Percentiles rank a stretch among this genome's conserved stretches.
These are phyloP conservation scores for Diaporthe helianthi DNA, from an alignment of 2,329 filamentous ascomycete species.

Conservation along the genomic window DNA sequence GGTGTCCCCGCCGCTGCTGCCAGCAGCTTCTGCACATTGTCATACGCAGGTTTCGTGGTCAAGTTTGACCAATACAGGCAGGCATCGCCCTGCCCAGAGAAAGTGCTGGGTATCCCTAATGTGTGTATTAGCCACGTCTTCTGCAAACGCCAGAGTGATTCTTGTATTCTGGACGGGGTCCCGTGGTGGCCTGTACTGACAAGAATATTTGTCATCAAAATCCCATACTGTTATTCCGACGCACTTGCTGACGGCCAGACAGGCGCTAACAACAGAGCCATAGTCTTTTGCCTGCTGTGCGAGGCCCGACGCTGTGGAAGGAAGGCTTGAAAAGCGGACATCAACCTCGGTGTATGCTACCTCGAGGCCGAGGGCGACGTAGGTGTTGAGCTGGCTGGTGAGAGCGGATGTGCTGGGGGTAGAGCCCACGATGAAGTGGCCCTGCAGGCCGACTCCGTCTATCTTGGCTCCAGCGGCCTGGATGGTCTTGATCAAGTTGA, in stretches of 20 bases:
- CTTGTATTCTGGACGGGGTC: background rate
- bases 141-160: background rate
- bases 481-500: slow-evolving; percentile 54
- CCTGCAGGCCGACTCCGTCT: slow-evolving; percentile 68
- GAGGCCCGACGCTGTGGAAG: slow-evolving; percentile 48
- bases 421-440: slow-evolving; percentile 63
- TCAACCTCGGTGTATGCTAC: slow-evolving; percentile 69
- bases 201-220: slow-evolving; percentile 38
- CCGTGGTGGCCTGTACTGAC: background rate
- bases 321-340: slow-evolving; percentile 54
- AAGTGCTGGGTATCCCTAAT: slow-evolving; percentile 46
- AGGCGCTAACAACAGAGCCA: slow-evolving; percentile 46
- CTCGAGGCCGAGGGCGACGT: slow-evolving; percentile 59
- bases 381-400: slow-evolving; percentile 55
- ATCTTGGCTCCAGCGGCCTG: slow-evolving; percentile 59
- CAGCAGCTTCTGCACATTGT: slow-evolving; percentile 39
- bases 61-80: slow-evolving; percentile 47
- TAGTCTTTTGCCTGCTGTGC: slow-evolving; percentile 57
- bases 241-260: slow-evolving; percentile 46
- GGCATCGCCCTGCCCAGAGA: slow-evolving; percentile 48
- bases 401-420: slow-evolving; percentile 55
- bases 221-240: slow-evolving; percentile 53
- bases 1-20: slow-evolving; percentile 30
- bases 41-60: slow-evolving; percentile 49
- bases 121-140: slow-evolving; percentile 33